Evolutionary conservation across 2,329 filamentous ascomycete genomes (phyloP), one percentile per base, ranked within the genome.

Genomic region (Penicillium sp.): DNA sequence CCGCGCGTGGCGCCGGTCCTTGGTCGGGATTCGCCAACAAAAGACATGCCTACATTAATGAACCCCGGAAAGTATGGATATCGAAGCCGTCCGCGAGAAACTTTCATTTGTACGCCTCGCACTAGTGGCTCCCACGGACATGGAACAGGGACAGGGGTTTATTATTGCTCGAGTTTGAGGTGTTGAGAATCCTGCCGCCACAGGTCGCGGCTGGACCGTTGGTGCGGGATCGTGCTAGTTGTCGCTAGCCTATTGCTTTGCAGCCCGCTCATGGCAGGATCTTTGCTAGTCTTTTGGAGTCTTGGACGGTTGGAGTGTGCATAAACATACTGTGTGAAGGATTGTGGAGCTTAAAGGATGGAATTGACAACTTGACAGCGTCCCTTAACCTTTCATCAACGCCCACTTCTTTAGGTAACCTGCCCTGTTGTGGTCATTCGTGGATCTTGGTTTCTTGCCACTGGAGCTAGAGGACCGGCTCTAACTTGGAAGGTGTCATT

Each of bases 131-230:
- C 43, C 57, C 61, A 48, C 31, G 11, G 53, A 60, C 52, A 59
- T 62, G 48, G 57, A 57, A 54, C 45, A 34, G 58, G 57, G 58
- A 58, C n/a, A 39, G 37, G 25, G 22, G 5, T 42, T 28, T 31
- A n/a, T 28, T 31, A n/a, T 41, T 41, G 35, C 34, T 25, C 17
- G 57, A 42, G 39, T 50, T 42, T 54, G 54, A 58, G 41, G 56
- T 43, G 47, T 52, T 34, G 34, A 42, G 38, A 59, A 42, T 65
- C 47, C 55, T 52, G 60, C 25, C 25, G 35, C 47, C 22, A 37
- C 42, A 56, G 51, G 45, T 62, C 25, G 62, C 58, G 56, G 60
- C 53, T 57, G 51, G 48, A 61, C 64, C 61, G 63, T 67, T 64
- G 43, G 47, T 41, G 49, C 45, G 58, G 63, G 59, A 62, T 60